Base-by-base conservation (phyloP, 1,284 basidiomycete species). In the Ceratobasidium sp. region DNA sequence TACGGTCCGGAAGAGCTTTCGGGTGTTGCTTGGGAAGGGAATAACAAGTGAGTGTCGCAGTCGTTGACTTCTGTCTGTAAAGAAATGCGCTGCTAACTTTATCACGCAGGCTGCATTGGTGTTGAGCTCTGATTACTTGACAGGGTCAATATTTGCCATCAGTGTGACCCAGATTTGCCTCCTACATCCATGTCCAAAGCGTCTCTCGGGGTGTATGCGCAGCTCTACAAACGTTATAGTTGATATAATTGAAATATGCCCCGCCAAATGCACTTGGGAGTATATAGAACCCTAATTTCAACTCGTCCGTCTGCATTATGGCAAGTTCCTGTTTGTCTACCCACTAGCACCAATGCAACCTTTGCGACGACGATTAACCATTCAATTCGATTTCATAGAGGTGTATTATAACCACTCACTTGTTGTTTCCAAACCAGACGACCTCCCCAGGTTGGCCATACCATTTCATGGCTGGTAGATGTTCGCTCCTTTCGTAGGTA, bases 361-460 rank as follows among this genome's bases (percentile, higher is more conserved):
- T n/a, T n/a, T n/a, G n/a, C n/a, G n/a, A n/a, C n/a, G n/a, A n/a
- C n/a, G 38, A 8, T 8, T 8, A 7, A 40, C 38, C 38, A 8
- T 8, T 40, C 38, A 40, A 17, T 40, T 17, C 8, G 38, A 40
- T 17, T 8, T 17, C 38, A 7, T 40, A 8, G 38, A 40, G 17
- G 7, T 8, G 7, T 40, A 17, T 8, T 17, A 40, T 40, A 22
- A 20, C 10, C 10, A 74, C 77, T 69, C 54, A 84, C 84, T 80
- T 82, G 74, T 89, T 86, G 71, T 88, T 88, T 67, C 82, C 80
- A 27, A 80, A 67, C 87, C 87, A 89, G 12, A 79, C 76, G 1
- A 86, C 72, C 8, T 82, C 76, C 0, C 74, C 47, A 56, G 82
- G 82, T 4, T 71, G 60, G 15, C 83, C 83, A 75, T 89, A 89